phyloP scores from a whole-genome alignment of 192 early-diverging fungal genomes.

The Gonapodya prolifera region DNA sequence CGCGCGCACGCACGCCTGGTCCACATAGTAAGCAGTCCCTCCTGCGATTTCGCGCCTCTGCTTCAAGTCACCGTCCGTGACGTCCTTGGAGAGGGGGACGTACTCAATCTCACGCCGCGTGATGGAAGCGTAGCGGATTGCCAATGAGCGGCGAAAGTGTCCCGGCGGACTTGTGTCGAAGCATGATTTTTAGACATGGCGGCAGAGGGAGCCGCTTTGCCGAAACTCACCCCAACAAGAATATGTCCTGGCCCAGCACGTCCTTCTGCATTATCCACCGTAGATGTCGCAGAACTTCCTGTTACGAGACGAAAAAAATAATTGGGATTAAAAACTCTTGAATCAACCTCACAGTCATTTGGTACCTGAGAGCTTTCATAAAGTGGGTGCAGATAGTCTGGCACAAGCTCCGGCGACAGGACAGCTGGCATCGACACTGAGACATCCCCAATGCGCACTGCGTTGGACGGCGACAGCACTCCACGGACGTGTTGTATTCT shows the following conservation, averaged over 20 bases:
- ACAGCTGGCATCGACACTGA: conserved; percentile 28
- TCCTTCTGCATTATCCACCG: conserved; percentile 79
- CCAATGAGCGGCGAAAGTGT: conserved; percentile 45
- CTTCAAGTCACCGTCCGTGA: conserved; percentile 63
- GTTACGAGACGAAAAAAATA: background rate
- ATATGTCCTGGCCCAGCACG: conserved; percentile 66
- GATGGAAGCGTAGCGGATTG: conserved; percentile 58
- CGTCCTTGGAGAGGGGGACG: conserved; percentile 56
- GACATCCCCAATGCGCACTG: conserved; percentile 44
- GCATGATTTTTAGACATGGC: background rate
- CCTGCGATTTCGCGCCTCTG: conserved; percentile 61
- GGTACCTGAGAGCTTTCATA: conserved; percentile 35
- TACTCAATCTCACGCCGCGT: conserved; percentile 59
- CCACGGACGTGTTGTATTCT: background rate
- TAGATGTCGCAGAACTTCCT: conserved; percentile 31
- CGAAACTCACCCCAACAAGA: conserved; percentile 48
- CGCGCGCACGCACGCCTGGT: conserved; percentile 42
- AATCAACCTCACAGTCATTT: background rate
- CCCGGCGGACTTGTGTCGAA: conserved; percentile 39
- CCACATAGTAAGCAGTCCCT: conserved; percentile 47
- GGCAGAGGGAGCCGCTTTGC: background rate
- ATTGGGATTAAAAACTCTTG: background rate
- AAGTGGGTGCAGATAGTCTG: conserved; percentile 29
- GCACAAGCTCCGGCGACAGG: conserved; percentile 35
- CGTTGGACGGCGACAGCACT: background rate